Evolutionary conservation across 225 moss, liverwort and hornwort genomes (phyloP).

Genomic region (Bryum argenteum): DNA sequence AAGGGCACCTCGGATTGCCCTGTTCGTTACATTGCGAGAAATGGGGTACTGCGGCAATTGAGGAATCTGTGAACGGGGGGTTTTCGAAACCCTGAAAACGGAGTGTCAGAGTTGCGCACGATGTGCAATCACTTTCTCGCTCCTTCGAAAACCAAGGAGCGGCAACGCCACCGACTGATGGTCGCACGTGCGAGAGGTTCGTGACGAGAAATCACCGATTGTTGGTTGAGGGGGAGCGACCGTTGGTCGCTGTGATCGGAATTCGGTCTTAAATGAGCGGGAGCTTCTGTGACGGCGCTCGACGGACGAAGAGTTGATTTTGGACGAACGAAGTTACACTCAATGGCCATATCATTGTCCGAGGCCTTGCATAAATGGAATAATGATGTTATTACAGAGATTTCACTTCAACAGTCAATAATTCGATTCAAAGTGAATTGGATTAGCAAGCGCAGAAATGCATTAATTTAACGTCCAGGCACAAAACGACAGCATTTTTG

Average conservation of each 20-base stretch:
- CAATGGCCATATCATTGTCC: too few species aligned
- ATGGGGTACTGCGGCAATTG: neutral
- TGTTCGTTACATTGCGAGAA: neutral
- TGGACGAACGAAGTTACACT: neutral
- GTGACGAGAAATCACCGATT: too few species aligned
- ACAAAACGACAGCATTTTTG: too few species aligned
- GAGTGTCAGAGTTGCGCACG: neutral
- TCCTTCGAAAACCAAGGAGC: neutral
- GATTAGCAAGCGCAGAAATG: too few species aligned
- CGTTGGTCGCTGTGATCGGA: neutral
- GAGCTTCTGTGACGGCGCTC: slow-evolving; percentile 14
- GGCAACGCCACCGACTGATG: slow-evolving; percentile 30
- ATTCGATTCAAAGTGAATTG: too few species aligned
- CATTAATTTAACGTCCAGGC: too few species aligned
- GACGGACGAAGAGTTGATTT: slow-evolving; percentile 6
- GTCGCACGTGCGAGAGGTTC: slow-evolving; percentile 24
- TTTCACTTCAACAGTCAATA: too few species aligned
- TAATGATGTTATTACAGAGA: too few species aligned
- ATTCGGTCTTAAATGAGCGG: slow-evolving; percentile 24
- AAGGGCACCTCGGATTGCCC: neutral
- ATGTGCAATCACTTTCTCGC: neutral
- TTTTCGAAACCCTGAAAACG: slow-evolving; percentile 5
- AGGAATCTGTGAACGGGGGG: neutral
- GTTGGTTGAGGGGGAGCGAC: neutral
- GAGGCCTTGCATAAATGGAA: too few species aligned